Conservation (phyloP, 139 green algal genomes). For the Spirogloea muscicola region DNA sequence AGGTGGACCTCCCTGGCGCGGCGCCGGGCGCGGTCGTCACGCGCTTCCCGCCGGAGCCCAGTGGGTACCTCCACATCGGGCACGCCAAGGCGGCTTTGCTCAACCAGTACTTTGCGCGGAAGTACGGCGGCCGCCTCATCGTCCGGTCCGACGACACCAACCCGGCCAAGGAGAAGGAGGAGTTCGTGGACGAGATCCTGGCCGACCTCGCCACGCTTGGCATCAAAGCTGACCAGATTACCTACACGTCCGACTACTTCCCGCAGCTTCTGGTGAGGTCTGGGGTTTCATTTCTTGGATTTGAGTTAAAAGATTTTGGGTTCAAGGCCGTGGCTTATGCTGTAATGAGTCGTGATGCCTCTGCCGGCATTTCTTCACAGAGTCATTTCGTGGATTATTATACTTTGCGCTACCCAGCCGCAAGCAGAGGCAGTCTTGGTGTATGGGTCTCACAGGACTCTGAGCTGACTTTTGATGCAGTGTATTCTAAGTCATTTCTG, state of each 20-base stretch:
- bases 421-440: too few species aligned
- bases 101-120: constrained; percentile 88
- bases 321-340: too few species aligned
- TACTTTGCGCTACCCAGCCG: too few species aligned
- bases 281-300: too few species aligned
- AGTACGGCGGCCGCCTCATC: constrained; percentile 82
- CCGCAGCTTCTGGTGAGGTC: constrained; percentile 29
- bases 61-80: constrained; percentile 86
- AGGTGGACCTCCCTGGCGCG: constrained; percentile 77
- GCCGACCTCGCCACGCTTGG: constrained; percentile 79
- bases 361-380: too few species aligned
- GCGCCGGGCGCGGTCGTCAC: constrained; percentile 87
- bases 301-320: too few species aligned
- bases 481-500: too few species aligned
- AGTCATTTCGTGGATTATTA: too few species aligned
- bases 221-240: constrained; percentile 67
- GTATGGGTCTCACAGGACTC: too few species aligned
- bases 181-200: constrained; percentile 96
- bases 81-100: constrained; percentile 93
- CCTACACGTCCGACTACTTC: constrained; percentile 80
- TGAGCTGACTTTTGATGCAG: too few species aligned
- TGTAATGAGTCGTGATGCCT: too few species aligned
- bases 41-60: constrained; percentile 95
- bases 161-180: constrained; percentile 96
- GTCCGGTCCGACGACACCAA: constrained; percentile 99